phyloP scores from a whole-genome alignment of 2,329 filamentous ascomycete species.

The Graphilbum ipis-grandicollis region DNA sequence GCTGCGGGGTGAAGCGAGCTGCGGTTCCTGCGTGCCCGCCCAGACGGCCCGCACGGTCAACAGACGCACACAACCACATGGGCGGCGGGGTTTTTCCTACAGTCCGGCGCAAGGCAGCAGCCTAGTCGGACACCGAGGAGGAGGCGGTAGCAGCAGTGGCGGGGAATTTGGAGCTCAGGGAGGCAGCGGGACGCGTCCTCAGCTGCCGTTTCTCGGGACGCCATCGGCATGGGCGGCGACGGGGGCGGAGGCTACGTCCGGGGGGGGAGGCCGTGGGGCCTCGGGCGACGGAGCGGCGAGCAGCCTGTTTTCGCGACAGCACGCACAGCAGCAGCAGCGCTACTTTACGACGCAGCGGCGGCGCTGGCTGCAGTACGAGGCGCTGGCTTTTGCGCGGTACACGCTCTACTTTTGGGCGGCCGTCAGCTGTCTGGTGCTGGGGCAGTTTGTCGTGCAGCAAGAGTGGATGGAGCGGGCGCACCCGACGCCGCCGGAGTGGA shows the following conservation, averaged over 20 bases:
- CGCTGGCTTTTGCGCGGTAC: slow-evolving; percentile 52
- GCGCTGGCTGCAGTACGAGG: slow-evolving; percentile 51
- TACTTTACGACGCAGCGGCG: slow-evolving; percentile 67
- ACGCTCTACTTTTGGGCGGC: slow-evolving; percentile 48
- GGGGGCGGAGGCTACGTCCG: slow-evolving; percentile 10
- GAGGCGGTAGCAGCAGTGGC: background rate
- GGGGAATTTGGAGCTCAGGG: background rate
- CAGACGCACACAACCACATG: too few relatives aligned
- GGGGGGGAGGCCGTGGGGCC: too few relatives aligned
- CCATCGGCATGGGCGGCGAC: slow-evolving; percentile 8
- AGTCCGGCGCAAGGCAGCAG: too few relatives aligned
- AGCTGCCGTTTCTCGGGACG: slow-evolving; percentile 32
- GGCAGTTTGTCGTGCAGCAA: slow-evolving; percentile 50
- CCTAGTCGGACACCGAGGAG: background rate
- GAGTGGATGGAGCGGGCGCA: slow-evolving; percentile 59
- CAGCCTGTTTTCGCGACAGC: slow-evolving; percentile 16
- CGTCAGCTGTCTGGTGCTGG: slow-evolving; percentile 38
- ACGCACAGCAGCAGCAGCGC: slow-evolving; percentile 36
- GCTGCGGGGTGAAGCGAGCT: too few relatives aligned
- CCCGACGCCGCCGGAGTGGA: slow-evolving; percentile 75
- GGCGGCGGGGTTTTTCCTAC: too few relatives aligned
- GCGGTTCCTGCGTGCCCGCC: too few relatives aligned
- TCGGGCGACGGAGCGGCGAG: too few relatives aligned
- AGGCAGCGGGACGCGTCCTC: slow-evolving; percentile 17
- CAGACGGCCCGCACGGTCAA: too few relatives aligned